Conservation (phyloP, 306 rosid genomes). For the Bauhinia variegata region DNA sequence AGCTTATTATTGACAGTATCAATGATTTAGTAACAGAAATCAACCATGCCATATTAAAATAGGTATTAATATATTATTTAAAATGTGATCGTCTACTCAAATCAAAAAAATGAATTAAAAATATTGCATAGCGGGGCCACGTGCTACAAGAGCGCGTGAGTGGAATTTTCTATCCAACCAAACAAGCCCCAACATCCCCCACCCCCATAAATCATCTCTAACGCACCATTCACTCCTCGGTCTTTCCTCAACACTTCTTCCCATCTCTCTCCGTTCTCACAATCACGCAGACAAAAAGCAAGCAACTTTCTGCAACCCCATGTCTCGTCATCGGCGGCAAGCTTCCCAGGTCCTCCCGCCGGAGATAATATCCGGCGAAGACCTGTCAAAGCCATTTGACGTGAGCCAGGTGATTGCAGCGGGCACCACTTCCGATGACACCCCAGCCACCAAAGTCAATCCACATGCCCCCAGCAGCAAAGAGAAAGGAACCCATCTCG, state of each 20-base stretch:
- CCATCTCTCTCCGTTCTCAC: neutral
- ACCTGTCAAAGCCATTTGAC: slow-evolving; percentile 26
- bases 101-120: neutral
- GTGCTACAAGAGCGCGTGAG: slow-evolving; percentile 25
- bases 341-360: slow-evolving; percentile 40
- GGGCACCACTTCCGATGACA: no score
- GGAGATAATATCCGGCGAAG: slow-evolving; percentile 37
- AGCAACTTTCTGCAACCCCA: neutral
- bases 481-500: neutral
- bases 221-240: neutral
- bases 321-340: slow-evolving; percentile 54
- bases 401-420: neutral
- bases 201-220: slow-evolving; percentile 5
- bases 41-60: no score
- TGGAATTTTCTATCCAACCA: neutral
- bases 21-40: no score
- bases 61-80: no score
- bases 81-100: no score
- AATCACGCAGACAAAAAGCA: neutral
- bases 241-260: no score
- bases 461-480: neutral
- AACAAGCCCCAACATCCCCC: neutral
- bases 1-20: no score
- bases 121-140: neutral
- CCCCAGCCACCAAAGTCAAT: neutral